Percentiles rank a stretch among this genome's conserved stretches.
phyloP scores from a whole-genome alignment of 495 filamentous ascomycete species.

The Aspergillus ellipticus region DNA sequence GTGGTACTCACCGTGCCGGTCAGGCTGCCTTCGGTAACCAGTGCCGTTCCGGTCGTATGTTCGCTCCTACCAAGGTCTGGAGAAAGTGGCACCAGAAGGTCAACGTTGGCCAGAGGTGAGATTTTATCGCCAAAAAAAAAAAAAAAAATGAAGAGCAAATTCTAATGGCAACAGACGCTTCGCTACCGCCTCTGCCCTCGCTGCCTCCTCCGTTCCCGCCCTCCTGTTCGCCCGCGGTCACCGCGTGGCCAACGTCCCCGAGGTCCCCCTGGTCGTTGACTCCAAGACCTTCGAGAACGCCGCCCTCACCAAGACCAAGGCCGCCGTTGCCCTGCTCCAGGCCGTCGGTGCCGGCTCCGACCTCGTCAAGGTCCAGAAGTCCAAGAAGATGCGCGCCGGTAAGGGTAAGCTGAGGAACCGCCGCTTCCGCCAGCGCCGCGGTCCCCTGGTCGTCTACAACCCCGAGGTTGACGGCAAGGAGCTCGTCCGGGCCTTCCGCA shows the following conservation, averaged over 20 bases:
- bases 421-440: conserved; percentile 94
- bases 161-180: conserved; percentile 62
- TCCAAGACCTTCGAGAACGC: conserved; percentile 76
- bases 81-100: conserved; percentile 99
- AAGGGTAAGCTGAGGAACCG: conserved; percentile 97
- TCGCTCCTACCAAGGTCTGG: conserved; percentile 99
- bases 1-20: conserved; percentile 99
- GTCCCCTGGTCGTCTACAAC: conserved; percentile 94
- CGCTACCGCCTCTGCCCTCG: conserved; percentile 93
- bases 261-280: conserved; percentile 94
- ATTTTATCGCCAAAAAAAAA: neutral
- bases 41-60: conserved; percentile 99
- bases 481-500: conserved; percentile 89
- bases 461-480: conserved; percentile 89
- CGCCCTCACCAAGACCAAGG: conserved; percentile 81
- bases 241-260: conserved; percentile 84
- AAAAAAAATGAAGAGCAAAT: conserved; percentile 1
- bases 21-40: conserved; percentile 99
- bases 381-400: conserved; percentile 90
- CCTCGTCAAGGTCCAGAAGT: conserved; percentile 87
- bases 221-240: conserved; percentile 96
- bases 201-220: conserved; percentile 89
- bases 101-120: conserved; percentile 93
- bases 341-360: conserved; percentile 86
- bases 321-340: conserved; percentile 80